Evolutionary conservation across 352 stramenopile genomes (phyloP), one percentile per base, ranked within the genome.

Genomic region (Stramenopiles sp.): DNA sequence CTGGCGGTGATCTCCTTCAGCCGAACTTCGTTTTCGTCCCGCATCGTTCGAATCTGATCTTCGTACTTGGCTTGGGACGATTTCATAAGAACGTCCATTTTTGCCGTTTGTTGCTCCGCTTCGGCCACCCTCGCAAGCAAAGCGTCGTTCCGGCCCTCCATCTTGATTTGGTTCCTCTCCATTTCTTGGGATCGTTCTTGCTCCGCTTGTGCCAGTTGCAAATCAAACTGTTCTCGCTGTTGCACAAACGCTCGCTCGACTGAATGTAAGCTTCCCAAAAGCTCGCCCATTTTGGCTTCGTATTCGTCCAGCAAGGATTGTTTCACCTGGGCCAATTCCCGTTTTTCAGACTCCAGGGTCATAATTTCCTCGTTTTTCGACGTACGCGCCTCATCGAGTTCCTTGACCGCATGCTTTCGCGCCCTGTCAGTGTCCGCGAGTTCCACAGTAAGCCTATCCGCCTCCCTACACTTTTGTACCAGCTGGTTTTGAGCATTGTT

Each of bases 221-320:
- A 83, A 25, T 90, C 83, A 74, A 86, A 88, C 68, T 91, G 84
- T 4, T 78, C 77, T 76, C 90, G 91, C 75, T 92, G 87, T 77
- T 91, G 85, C 36, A 89, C 84, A 63, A 91, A 91, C 1, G 85
- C 84, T 68, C 86, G 87, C 79, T 91, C 85, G 3, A 92, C 85
- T 1, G 84, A 83, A 68, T 91, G 85, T 35, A 92, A 78, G 63
- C 83, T 88, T 32, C 43, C 4, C 73, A 91, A 49, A 6, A 91
- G 73, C 75, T 92, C 87, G 2, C 84, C 85, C 84, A 91, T 91
- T 75, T 91, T 91, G 4, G 74, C 80, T 76, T 92, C 87, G 75
- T 91, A 90, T 78, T 92, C 86, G 75, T 91, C 86, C 68, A 91
- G 74, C 30, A 92, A 76, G 33, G 83, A 79, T 63, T 91, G 86